Evolutionary conservation across 2,329 filamentous ascomycete genomes (phyloP).

Genomic region (Fusarium multiceps): DNA sequence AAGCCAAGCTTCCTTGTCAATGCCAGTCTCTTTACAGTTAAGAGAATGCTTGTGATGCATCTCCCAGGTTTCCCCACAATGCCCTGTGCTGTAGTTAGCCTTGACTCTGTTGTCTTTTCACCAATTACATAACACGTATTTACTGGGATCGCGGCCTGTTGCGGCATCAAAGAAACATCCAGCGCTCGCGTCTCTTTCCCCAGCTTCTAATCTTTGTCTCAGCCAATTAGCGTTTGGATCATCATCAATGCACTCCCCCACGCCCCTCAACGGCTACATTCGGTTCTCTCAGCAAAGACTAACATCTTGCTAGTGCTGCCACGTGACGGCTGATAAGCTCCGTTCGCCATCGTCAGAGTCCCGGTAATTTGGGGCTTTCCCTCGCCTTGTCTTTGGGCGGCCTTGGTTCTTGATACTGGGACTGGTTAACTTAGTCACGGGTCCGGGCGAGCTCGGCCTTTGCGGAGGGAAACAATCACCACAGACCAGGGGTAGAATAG

Average conservation of each 20-base stretch:
- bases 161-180: conserved; percentile 31
- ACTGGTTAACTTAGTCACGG: conserved; percentile 19
- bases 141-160: conserved; percentile 37
- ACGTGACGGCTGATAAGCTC: conserved; percentile 48
- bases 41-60: conserved; percentile 27
- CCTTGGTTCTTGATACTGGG: background rate
- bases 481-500: background rate
- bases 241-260: conserved; percentile 3
- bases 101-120: background rate
- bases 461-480: conserved; percentile 24
- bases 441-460: conserved; percentile 36
- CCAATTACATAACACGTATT: conserved; percentile 39
- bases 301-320: conserved; percentile 11
- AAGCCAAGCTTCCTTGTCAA: conserved; percentile 2
- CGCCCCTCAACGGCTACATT: conserved; percentile 43
- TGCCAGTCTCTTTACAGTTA: conserved; percentile 22
- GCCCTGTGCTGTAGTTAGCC: conserved; percentile 21
- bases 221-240: conserved; percentile 23
- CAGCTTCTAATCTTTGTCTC: conserved; percentile 28
- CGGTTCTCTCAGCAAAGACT: conserved; percentile 28
- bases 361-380: conserved; percentile 19
- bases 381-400: conserved; percentile 1
- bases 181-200: conserved; percentile 2
- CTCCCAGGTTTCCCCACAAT: conserved; percentile 36
- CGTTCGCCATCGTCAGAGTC: conserved; percentile 18